Evolutionary conservation across 192 early-diverging fungal species (phyloP).

Genomic region (Umbelopsis sp.): DNA sequence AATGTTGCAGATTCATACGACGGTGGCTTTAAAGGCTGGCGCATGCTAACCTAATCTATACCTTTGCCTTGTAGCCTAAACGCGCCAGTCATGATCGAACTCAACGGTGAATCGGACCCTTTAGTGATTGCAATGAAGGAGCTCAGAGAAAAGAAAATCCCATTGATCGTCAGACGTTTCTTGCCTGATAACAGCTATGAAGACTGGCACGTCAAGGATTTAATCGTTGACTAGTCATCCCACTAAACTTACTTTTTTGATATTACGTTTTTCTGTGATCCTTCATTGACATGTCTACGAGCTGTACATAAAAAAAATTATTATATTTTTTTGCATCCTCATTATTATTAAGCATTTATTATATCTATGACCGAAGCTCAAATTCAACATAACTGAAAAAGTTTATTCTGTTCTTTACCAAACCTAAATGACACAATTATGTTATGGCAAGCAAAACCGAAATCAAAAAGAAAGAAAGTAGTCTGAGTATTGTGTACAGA

Average conservation of each 20-base stretch:
- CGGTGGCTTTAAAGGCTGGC: no score
- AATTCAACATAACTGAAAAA: no score
- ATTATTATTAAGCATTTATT: no score
- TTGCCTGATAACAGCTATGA: slow-evolving; percentile 93
- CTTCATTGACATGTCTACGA: slow-evolving; percentile 3
- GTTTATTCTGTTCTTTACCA: no score
- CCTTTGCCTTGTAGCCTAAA: slow-evolving; percentile 81
- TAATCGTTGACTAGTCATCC: slow-evolving; percentile 69
- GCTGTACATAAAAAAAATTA: slow-evolving; percentile 10
- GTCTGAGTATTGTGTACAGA: no score
- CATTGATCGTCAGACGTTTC: slow-evolving; percentile 89
- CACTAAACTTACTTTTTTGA: not conserved
- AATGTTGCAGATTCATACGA: slow-evolving; percentile 12
- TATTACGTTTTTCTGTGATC: not conserved
- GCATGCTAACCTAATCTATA: no score
- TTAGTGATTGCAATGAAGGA: slow-evolving; percentile 95
- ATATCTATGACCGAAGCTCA: no score
- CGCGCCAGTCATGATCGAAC: slow-evolving; percentile 96
- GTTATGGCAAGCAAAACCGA: no score
- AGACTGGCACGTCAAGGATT: slow-evolving; percentile 91
- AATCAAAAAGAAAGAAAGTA: no score
- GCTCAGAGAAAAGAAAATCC: slow-evolving; percentile 89
- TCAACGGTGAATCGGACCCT: slow-evolving; percentile 92
- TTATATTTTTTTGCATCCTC: no score
- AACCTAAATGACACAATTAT: no score